Base-by-base conservation (phyloP, 331 rosid species). In the Malus hybrid region DNA sequence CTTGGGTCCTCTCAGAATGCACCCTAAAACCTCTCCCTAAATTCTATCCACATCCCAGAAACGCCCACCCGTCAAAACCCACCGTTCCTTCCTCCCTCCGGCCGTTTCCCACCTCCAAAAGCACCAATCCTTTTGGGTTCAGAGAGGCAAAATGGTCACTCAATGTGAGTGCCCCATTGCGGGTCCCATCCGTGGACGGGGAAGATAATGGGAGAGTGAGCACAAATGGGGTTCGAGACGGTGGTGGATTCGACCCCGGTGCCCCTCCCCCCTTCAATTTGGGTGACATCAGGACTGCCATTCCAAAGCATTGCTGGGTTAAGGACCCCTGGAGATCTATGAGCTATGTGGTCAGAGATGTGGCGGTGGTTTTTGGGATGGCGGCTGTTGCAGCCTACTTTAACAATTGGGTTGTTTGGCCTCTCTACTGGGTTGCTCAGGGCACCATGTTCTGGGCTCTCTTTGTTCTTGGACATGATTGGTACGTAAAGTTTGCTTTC, bases 401-500 rank as follows among this genome's bases (percentile, higher is more conserved):
- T 24, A 85, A 85, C 83, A 85, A 39, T 39, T 82, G 84, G 89
- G 79, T 70, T 63, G 84, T 80, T 75, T 85, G 89, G 89, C 86
- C 89, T 77, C 86, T 85, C 58, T 85, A 82, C 66, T 85, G 89
- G 89, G 33, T 80, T 77, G 89, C 89, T 71, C 89, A 85, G 67
- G 86, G 89, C 4, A 82, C 89, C 79, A 82, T 85, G 89, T 85
- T 85, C 77, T 85, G 89, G 89, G 89, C 89, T 74, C 85, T 85
- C 34, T 85, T 85, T 75, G 89, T 85, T 82, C 86, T 85, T 74
- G 89, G 89, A 33, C 89, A 85, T 77, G 89, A 85, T 42, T 85
- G 89, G 89, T 85, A 75, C 71, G 12, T 52, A 36, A 5, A 4
- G 5, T 58, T 13, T 18, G 28, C 57, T 66, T 19, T 62, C 10